phyloP scores from a whole-genome alignment of 768 basidiomycete genomes.

The Suillus brevipes region DNA sequence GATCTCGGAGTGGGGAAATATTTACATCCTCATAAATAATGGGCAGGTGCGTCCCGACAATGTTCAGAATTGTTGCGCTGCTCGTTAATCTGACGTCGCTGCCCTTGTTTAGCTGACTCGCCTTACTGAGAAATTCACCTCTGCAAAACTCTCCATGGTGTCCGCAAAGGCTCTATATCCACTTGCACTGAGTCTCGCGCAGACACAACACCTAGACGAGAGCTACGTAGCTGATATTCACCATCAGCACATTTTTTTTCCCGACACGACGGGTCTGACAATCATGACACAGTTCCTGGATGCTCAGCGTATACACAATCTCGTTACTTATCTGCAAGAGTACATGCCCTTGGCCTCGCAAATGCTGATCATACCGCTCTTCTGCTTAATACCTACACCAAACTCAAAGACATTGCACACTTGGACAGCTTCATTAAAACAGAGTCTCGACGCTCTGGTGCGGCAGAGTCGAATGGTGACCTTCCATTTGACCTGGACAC shows the following conservation, averaged over 20 bases:
- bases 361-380: slow-evolving; percentile 97
- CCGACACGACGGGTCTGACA: not conserved
- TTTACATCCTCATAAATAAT: slow-evolving; percentile 78
- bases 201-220: slow-evolving; percentile 73
- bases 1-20: slow-evolving; percentile 76
- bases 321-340: slow-evolving; percentile 95
- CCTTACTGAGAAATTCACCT: slow-evolving; percentile 76
- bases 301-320: slow-evolving; percentile 92
- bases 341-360: slow-evolving; percentile 86
- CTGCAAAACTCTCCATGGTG: slow-evolving; percentile 82
- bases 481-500: slow-evolving; percentile 97
- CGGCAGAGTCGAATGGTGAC: slow-evolving; percentile 48
- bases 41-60: slow-evolving; percentile 56
- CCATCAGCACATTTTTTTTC: slow-evolving; percentile 51
- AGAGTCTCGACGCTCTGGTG: slow-evolving; percentile 55
- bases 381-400: slow-evolving; percentile 95
- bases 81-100: not conserved
- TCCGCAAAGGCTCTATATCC: slow-evolving; percentile 78
- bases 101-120: slow-evolving; percentile 50
- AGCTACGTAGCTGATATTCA: slow-evolving; percentile 85
- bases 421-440: slow-evolving; percentile 92
- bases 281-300: slow-evolving; percentile 76
- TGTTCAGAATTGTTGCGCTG: not conserved
- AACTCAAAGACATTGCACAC: slow-evolving; percentile 86
- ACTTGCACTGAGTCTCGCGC: slow-evolving; percentile 81